Evolutionary conservation across 2,329 filamentous ascomycete genomes (phyloP), one percentile per base, ranked within the genome.

Genomic region (Rhynchosporium agropyri): DNA sequence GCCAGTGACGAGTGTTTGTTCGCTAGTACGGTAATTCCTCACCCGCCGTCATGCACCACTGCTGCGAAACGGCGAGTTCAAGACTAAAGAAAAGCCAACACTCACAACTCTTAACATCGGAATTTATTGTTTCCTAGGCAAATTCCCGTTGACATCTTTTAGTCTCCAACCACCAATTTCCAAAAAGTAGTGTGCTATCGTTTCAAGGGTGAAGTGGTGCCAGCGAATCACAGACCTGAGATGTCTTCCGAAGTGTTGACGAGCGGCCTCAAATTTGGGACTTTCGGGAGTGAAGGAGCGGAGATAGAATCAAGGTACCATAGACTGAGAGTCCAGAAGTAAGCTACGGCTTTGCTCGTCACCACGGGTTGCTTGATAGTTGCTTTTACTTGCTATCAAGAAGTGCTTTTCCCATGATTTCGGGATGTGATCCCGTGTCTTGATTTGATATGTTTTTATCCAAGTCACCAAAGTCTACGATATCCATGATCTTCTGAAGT

Each of bases 391-490:
- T 54, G 51, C 51, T 20, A 40, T 33, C 45, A 15, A 33, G 54
- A 57, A 31, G 28, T 45, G 9, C 40, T 45, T 36, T n/a, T 38
- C 6, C n/a, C 3, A 13, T 9, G 29, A 3, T 20, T 58, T 5
- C 9, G 40, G 13, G 15, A 13, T 31, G 5, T 29, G 12, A 40
- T 56, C 54, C 54, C n/a, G 54, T 57, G 40, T 26, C 40, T 33
- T 28, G 54, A 26, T 45, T 57, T 57, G 29, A 57, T 45, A 57
- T 45, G 42, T 57, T 57, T 29, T 10, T 13, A 56, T 43, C 28
- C 53, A 45, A 56, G 53, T 57, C 40, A 57, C 45, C 45, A 57
- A 43, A 53, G 31, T 56, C 38, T 38, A 56, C 48, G 55, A 42
- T 58, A 58, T 48, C 55, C 48, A 46, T 20, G 20, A 50, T 58